Conservation (phyloP, 2,329 filamentous ascomycete genomes). For the Aureobasidium sp. region DNA sequence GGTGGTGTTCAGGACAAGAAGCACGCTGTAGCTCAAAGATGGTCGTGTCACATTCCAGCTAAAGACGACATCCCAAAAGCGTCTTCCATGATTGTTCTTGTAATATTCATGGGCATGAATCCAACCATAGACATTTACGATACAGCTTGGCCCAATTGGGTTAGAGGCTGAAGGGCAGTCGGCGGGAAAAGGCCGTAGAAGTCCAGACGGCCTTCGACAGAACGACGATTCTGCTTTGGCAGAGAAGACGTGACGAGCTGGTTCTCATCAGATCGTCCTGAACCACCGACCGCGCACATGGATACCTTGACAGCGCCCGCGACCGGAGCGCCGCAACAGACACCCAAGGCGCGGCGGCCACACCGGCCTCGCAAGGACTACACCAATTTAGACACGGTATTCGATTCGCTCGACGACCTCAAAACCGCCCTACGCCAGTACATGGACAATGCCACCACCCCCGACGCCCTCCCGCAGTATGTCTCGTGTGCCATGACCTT, state of each 20-base stretch:
- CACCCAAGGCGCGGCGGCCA: background rate
- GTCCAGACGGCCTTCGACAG: background rate
- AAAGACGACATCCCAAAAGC: too few species aligned
- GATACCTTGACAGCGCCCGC: background rate
- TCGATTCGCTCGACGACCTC: conserved; percentile 15
- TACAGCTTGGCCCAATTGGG: background rate
- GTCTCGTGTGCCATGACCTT: conserved; percentile 16
- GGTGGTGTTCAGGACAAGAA: too few species aligned
- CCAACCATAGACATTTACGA: too few species aligned
- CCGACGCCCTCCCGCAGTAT: conserved; percentile 12
- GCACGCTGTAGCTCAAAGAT: too few species aligned
- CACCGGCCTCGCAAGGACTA: conserved; percentile 18
- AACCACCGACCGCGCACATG: background rate
- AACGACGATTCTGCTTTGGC: background rate
- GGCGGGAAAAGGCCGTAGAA: conserved; percentile 1
- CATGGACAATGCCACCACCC: conserved; percentile 16
- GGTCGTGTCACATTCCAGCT: too few species aligned
- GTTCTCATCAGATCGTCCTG: background rate
- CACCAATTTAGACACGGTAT: conserved; percentile 15
- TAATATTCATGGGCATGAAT: too few species aligned
- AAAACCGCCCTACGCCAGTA: conserved; percentile 18
- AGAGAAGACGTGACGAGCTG: background rate
- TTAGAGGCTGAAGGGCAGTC: background rate
- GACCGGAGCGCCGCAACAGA: background rate
- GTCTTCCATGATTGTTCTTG: too few species aligned